Base-by-base conservation (phyloP, 176 grass and related monocot genomes). In the Oryza punctata region DNA sequence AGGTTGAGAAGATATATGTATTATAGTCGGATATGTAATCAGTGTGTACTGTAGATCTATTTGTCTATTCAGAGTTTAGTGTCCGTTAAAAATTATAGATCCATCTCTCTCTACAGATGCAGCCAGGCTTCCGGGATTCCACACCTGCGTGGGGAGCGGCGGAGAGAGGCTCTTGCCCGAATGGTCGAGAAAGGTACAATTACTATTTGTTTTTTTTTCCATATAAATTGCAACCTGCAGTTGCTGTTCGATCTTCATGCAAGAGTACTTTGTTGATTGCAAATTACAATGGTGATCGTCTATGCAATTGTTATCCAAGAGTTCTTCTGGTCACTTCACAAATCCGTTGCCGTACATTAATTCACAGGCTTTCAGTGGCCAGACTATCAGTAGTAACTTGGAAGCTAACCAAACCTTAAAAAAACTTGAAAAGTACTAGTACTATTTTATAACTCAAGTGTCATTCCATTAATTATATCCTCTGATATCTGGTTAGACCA, bases 111-210 rank as follows among this genome's bases (percentile, higher is more conserved):
- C 45, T 27, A 65, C 87, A 99, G 96, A 92, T 78, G 82, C 96
- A 5, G 96, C 96, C 16, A 94, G 93, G 45, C 85, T 99, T 13
- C 96, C 96, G 3, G 91, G 96, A 43, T 99, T 96, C 83, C 91
- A 99, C 83, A 83, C 79, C 1, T 99, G 96, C 68, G 96, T 99
- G 1, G 96, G 93, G 9, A 86, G 89, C 76, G 96, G 93, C 0
- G 93, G 93, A 52, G 96, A 99, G 84, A 94, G 78, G 57, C 89
- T 96, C 40, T 63, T 81, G 82, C 96, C 96, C 30, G 91, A 99
- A 45, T 99, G 96, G 96, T 99, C 0, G 89, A 96, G 32, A 99
- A 92, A 92, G 96, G 96, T 96, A 61, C 85, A 16, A 15, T 8
- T 64, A 43, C 3, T 37, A 5, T 3, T 33, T 33, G 28, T 33